These are phyloP conservation scores for Aspergillus wentii DNA, from an alignment of 495 filamentous ascomycete species.

Conservation along the genomic window DNA sequence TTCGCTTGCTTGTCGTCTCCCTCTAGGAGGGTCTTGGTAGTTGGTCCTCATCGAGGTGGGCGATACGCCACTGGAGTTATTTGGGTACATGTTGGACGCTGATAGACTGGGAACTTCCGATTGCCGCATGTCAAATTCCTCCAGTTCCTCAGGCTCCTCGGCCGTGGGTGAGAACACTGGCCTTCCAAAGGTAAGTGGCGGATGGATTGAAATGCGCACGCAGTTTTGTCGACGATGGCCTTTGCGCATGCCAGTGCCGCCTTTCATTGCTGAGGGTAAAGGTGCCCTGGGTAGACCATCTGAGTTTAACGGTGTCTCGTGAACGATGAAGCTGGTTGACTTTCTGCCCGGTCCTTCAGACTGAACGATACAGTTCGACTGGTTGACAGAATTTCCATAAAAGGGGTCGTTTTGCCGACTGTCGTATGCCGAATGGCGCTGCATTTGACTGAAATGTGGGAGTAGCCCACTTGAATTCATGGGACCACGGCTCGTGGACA, in stretches of 20 bases:
- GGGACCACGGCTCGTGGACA: constrained; percentile 8
- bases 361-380: not conserved
- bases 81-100: constrained; percentile 15
- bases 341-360: constrained; percentile 3
- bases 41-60: constrained; percentile 15
- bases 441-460: constrained; percentile 24
- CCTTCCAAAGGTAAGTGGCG: constrained; percentile 33
- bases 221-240: constrained; percentile 45
- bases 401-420: constrained; percentile 22
- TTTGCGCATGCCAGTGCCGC: constrained; percentile 31
- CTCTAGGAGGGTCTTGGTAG: constrained; percentile 3
- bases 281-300: constrained; percentile 17
- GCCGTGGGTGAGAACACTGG: constrained; percentile 31
- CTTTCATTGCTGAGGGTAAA: constrained; percentile 35
- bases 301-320: constrained; percentile 18
- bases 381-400: constrained; percentile 12
- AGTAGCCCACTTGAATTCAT: constrained; percentile 12
- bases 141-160: constrained; percentile 33
- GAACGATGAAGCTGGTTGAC: constrained; percentile 7
- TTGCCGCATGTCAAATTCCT: constrained; percentile 21
- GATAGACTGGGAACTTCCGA: constrained; percentile 11
- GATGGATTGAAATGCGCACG: constrained; percentile 45
- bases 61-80: constrained; percentile 14
- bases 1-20: too few relatives aligned
- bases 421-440: constrained; percentile 22